Evolutionary conservation across 345 rosid genomes (phyloP).

Genomic region (Citrus sp.): DNA sequence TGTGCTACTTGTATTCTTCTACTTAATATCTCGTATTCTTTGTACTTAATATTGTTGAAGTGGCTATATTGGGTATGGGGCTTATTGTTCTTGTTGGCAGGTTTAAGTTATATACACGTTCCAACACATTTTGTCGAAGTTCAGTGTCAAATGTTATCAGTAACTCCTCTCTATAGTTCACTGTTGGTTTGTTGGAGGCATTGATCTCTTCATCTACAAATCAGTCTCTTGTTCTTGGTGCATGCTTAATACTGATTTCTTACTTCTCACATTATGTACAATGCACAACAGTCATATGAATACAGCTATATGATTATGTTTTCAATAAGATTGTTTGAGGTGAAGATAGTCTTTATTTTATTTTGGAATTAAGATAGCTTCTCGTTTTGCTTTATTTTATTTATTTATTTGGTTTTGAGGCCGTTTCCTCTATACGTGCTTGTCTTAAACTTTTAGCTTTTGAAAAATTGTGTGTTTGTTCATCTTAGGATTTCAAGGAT

Average conservation of each 20-base stretch:
- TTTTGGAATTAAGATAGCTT: not conserved
- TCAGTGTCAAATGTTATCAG: no score
- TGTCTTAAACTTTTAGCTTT: not conserved
- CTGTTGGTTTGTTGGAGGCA: not conserved
- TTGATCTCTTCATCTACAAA: not conserved
- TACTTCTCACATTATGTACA: not conserved
- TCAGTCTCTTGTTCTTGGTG: not conserved
- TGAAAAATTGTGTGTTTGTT: not conserved
- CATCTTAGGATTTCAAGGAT: not conserved
- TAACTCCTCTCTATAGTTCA: not conserved
- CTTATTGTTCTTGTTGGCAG: not conserved
- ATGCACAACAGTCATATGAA: not conserved
- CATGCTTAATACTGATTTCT: not conserved
- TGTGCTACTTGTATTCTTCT: not conserved
- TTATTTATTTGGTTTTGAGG: not conserved
- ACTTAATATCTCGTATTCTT: not conserved
- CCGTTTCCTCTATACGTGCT: not conserved
- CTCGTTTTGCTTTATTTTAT: not conserved
- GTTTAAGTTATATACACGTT: not conserved
- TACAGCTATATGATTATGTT: not conserved
- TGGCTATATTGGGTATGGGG: not conserved
- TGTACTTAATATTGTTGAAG: not conserved
- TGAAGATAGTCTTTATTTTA: not conserved
- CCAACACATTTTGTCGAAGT: not conserved
- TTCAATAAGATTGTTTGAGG: not conserved